Percentiles rank a stretch among this genome's conserved stretches.
Evolutionary conservation across 2,329 filamentous ascomycete species (phyloP).

Genomic region (Phialophora expanda): DNA sequence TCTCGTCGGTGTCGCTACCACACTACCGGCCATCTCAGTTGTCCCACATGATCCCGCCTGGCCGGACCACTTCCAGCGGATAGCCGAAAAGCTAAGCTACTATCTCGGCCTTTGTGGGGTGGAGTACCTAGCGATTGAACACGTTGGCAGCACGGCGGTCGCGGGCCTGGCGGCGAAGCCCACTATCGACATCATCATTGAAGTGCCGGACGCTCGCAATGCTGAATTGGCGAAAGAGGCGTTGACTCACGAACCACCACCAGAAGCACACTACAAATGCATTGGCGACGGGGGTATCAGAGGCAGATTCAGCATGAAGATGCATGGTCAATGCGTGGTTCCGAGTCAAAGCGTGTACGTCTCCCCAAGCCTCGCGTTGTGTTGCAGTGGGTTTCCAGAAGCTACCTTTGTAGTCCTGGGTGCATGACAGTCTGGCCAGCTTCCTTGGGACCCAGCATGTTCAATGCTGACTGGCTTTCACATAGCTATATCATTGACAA

Average conservation of each 20-base stretch:
- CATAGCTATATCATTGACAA: constrained; percentile 1
- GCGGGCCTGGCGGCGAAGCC: constrained; percentile 36
- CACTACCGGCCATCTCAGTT: constrained; percentile 6
- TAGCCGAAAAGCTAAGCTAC: constrained; percentile 11
- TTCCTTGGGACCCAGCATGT: not conserved
- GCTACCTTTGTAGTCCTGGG: not conserved
- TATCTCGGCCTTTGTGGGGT: constrained; percentile 5
- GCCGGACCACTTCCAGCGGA: constrained; percentile 12
- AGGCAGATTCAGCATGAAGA: constrained; percentile 37
- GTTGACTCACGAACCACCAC: constrained; percentile 32
- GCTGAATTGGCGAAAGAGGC: constrained; percentile 30
- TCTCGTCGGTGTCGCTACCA: not conserved
- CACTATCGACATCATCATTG: constrained; percentile 39
- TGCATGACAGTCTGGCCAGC: not conserved
- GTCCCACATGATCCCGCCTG: constrained; percentile 9
- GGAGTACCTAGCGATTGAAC: constrained; percentile 31
- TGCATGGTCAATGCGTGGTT: constrained; percentile 8
- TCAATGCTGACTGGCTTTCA: not conserved
- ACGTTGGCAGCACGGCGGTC: constrained; percentile 39
- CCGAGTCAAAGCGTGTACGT: constrained; percentile 38
- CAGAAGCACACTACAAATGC: constrained; percentile 36
- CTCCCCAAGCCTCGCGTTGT: not conserved
- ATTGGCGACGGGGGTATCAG: constrained; percentile 39
- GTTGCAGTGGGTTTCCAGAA: not conserved
- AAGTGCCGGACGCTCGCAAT: constrained; percentile 26